Evolutionary conservation across 176 grass and related monocot species (phyloP).

Genomic region (Stipa capillata): DNA sequence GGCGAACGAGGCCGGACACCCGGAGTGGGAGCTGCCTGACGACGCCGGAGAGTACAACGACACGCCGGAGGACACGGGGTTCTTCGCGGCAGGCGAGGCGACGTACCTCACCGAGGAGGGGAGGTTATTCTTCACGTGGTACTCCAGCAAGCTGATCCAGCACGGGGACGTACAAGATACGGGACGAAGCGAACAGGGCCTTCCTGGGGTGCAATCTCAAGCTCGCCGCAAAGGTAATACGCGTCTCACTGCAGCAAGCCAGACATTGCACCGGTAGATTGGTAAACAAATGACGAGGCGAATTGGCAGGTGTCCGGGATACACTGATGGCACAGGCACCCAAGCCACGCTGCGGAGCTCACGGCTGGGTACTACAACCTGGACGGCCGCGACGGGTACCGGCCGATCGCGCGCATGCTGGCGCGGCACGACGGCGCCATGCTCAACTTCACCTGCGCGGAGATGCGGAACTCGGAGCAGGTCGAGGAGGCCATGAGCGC

Average conservation of each 20-base stretch:
- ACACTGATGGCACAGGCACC: constrained; percentile 75
- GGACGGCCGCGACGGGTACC: constrained; percentile 52
- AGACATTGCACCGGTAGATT: too few relatives aligned
- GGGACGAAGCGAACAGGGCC: constrained; percentile 50
- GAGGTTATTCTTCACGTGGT: constrained; percentile 76
- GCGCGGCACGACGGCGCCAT: constrained; percentile 49
- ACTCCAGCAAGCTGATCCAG: constrained; percentile 59
- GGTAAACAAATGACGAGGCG: not conserved
- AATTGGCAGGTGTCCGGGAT: constrained; percentile 53
- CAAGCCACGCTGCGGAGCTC: constrained; percentile 83
- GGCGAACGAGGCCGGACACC: constrained; percentile 30
- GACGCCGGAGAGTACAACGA: constrained; percentile 49
- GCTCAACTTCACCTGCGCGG: constrained; percentile 80
- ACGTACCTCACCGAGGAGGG: constrained; percentile 48
- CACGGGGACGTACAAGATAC: constrained; percentile 54
- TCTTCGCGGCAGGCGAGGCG: constrained; percentile 45
- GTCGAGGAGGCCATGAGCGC: constrained; percentile 31
- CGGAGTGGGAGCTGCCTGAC: constrained; percentile 53
- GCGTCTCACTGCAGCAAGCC: not conserved
- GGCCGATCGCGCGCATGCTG: constrained; percentile 44
- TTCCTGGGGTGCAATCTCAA: constrained; percentile 63
- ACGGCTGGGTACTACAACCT: constrained; percentile 78
- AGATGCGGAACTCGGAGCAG: constrained; percentile 68
- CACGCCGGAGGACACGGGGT: constrained; percentile 47
- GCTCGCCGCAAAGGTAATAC: constrained; percentile 48